Percentiles rank a stretch among this genome's conserved stretches.
phyloP scores from a whole-genome alignment of 768 basidiomycete species.

The Dioszegia crocea region DNA sequence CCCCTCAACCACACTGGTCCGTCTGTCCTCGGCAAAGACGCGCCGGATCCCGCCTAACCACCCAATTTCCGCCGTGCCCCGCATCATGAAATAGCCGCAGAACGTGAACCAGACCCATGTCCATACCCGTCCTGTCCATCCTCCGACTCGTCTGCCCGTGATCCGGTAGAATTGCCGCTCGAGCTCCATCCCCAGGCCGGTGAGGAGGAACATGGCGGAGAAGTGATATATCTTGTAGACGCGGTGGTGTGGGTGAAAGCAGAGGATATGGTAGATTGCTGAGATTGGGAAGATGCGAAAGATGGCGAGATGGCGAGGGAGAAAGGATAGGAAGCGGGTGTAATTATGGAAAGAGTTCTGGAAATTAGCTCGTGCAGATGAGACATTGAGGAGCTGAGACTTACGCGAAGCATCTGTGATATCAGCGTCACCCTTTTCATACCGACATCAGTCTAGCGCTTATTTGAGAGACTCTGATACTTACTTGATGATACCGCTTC shows the following conservation, averaged over 20 bases:
- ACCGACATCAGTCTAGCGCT: too few relatives aligned
- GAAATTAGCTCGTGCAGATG: background rate
- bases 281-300: slow-evolving; percentile 10
- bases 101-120: background rate
- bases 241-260: slow-evolving; percentile 1
- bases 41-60: background rate
- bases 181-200: background rate
- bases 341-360: slow-evolving; percentile 5
- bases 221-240: background rate
- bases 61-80: background rate
- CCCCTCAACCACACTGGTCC: slow-evolving; percentile 1
- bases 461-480: too few relatives aligned
- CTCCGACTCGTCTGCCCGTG: slow-evolving; percentile 4
- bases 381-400: background rate
- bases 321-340: background rate
- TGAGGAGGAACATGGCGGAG: background rate
- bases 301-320: background rate
- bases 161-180: slow-evolving; percentile 1
- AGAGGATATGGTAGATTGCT: slow-evolving; percentile 12
- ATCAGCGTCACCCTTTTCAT: background rate
- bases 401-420: background rate
- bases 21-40: background rate
- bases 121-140: slow-evolving; percentile 8
- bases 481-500: slow-evolving; percentile 13
- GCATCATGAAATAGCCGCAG: background rate